Evolutionary conservation across 495 filamentous ascomycete species (phyloP).

Genomic region (Hapsidospora chrysogenum): DNA sequence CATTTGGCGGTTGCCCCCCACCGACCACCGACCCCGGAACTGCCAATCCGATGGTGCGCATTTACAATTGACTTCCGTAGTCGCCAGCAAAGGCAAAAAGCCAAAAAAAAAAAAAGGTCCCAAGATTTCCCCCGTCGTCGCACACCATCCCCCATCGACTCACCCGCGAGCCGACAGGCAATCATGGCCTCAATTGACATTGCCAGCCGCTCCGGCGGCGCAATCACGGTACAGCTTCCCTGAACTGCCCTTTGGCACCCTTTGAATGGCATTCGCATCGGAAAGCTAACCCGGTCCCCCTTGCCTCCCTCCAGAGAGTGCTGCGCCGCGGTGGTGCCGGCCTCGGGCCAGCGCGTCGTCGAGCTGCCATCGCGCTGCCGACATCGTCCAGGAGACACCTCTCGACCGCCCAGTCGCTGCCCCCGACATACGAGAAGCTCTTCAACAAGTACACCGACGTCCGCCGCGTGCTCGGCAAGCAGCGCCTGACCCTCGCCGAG

Average conservation of each 20-base stretch:
- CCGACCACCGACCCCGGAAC: no score
- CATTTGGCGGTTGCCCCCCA: no score
- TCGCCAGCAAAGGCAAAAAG: background rate
- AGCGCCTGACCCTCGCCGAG: conserved; percentile 74
- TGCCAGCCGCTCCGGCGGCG: conserved; percentile 17
- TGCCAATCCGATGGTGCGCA: conserved; percentile 4
- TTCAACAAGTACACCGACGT: conserved; percentile 37
- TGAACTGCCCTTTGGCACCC: background rate
- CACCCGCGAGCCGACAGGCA: no score
- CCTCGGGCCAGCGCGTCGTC: background rate
- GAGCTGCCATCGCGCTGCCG: background rate
- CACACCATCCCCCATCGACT: no score
- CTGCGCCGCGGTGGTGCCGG: background rate
- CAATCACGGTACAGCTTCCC: conserved; percentile 12
- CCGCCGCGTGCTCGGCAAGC: conserved; percentile 51
- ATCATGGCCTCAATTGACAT: conserved; percentile 23
- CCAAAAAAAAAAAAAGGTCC: no score
- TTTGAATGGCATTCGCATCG: conserved; percentile 4
- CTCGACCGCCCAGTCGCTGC: conserved; percentile 15
- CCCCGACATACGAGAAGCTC: conserved; percentile 27
- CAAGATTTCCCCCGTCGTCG: no score
- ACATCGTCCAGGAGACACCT: conserved; percentile 7
- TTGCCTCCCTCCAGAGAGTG: background rate
- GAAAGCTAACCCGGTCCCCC: conserved; percentile 3
- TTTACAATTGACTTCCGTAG: conserved; percentile 1